phyloP scores from a whole-genome alignment of 257 asterid species.

The Petunia secreta region DNA sequence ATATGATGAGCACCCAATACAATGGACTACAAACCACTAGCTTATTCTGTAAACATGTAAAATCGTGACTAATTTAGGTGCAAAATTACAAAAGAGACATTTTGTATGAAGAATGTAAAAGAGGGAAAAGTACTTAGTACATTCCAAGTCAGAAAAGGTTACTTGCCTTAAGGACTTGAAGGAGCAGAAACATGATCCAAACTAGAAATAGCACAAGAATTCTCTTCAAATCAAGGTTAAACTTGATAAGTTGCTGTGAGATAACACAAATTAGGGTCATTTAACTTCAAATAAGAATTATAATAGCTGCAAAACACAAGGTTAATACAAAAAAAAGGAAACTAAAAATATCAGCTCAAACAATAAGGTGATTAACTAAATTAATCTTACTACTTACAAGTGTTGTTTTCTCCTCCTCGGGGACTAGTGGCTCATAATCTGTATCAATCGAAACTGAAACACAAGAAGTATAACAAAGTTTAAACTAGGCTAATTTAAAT shows the following conservation, averaged over 20 bases:
- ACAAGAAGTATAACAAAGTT: background rate
- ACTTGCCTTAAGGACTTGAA: constrained; percentile 89
- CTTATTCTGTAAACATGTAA: constrained; percentile 54
- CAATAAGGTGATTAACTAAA: no score
- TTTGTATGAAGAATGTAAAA: no score
- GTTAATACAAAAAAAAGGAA: no score
- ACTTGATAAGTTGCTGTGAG: constrained; percentile 63
- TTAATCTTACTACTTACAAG: constrained; percentile 43
- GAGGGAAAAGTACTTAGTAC: background rate
- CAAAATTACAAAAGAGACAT: no score
- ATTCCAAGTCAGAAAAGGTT: background rate
- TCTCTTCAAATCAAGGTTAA: constrained; percentile 61
- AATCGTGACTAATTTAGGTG: no score
- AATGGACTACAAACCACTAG: constrained; percentile 52
- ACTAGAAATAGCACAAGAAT: constrained; percentile 55
- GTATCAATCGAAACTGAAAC: constrained; percentile 70
- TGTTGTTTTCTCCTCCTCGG: constrained; percentile 69
- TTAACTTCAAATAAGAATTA: no score
- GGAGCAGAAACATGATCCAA: constrained; percentile 79
- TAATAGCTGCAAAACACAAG: no score
- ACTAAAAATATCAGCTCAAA: no score
- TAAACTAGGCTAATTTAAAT: background rate
- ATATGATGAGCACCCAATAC: constrained; percentile 77
- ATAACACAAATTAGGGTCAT: no score
- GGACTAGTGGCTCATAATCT: constrained; percentile 60